Evolutionary conservation across 495 filamentous ascomycete genomes (phyloP).

Genomic region (Eremomyces bilateralis): DNA sequence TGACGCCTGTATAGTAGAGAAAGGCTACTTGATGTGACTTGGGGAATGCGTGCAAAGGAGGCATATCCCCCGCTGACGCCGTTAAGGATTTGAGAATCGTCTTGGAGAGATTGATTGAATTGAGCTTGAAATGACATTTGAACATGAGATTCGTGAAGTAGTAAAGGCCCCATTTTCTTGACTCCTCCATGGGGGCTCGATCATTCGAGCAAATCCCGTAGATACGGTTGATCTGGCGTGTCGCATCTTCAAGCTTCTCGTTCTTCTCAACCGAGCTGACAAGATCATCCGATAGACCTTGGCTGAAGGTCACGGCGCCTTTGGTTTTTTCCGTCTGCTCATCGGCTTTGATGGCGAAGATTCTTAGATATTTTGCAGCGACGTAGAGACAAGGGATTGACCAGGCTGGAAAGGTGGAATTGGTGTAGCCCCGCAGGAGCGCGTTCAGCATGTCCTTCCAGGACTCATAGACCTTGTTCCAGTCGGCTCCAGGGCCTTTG

Average conservation of each 20-base stretch:
- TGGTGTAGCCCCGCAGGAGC: conserved; percentile 54
- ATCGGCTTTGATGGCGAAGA: conserved; percentile 80
- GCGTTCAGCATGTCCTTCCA: conserved; percentile 62
- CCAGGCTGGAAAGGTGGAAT: conserved; percentile 53
- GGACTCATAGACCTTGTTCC: conserved; percentile 53
- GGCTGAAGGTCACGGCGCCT: conserved; percentile 21
- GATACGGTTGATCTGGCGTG: conserved; percentile 65
- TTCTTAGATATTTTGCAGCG: conserved; percentile 57
- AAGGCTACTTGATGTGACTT: conserved; percentile 87
- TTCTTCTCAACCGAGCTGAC: conserved; percentile 48
- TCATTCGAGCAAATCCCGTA: conserved; percentile 77
- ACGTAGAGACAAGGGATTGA: conserved; percentile 74
- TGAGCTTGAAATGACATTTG: conserved; percentile 95
- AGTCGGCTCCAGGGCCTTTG: conserved; percentile 26
- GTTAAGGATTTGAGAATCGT: conserved; percentile 66
- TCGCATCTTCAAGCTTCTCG: conserved; percentile 71
- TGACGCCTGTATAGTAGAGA: conserved; percentile 81
- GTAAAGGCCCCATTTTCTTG: conserved; percentile 93
- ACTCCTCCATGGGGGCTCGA: conserved; percentile 65
- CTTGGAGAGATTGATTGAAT: conserved; percentile 69
- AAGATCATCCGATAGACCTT: conserved; percentile 53
- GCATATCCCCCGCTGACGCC: conserved; percentile 57
- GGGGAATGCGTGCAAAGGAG: conserved; percentile 49
- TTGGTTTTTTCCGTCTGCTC: conserved; percentile 28
- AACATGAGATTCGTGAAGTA: conserved; percentile 81